Evolutionary conservation across 257 asterid species (phyloP).

Genomic region (Agastache rugosa): DNA sequence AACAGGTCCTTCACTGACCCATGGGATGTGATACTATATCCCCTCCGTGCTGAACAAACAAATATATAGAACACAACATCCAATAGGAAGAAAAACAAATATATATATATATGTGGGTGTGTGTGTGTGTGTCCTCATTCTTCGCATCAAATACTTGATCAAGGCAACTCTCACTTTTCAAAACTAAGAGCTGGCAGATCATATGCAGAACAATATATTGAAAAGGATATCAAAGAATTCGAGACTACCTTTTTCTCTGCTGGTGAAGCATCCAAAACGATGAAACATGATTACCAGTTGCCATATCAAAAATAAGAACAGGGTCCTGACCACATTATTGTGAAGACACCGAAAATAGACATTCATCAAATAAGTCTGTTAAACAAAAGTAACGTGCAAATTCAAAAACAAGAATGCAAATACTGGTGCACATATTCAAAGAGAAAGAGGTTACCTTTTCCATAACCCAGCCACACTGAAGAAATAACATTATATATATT

Average conservation of each 20-base stretch:
- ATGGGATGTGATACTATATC: not conserved
- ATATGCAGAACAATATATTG: slow-evolving; percentile 9
- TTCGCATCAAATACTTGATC: slow-evolving; percentile 20
- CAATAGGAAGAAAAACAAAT: slow-evolving; percentile 25
- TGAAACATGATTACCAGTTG: slow-evolving; percentile 72
- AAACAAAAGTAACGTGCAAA: slow-evolving; percentile 32
- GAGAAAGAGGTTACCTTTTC: slow-evolving; percentile 73
- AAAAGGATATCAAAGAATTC: slow-evolving; percentile 15
- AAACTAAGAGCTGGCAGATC: slow-evolving; percentile 21
- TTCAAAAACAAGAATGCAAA: slow-evolving; percentile 3
- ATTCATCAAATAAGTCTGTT: slow-evolving; percentile 19
- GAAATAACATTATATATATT: slow-evolving; percentile 62
- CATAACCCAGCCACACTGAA: slow-evolving; percentile 94
- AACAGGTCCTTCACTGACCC: slow-evolving; percentile 21
- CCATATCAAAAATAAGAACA: slow-evolving; percentile 80
- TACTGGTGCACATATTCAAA: slow-evolving; percentile 32
- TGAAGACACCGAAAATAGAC: slow-evolving; percentile 28
- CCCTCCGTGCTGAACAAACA: slow-evolving; percentile 14
- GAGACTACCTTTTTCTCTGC: slow-evolving; percentile 75
- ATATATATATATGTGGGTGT: too few species aligned
- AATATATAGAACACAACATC: not conserved
- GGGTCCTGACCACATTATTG: slow-evolving; percentile 65
- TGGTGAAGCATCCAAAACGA: slow-evolving; percentile 94
- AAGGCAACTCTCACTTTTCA: not conserved
- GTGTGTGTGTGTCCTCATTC: slow-evolving; percentile 4